Base-by-base conservation (phyloP, 108 stramenopile species). In the Fragilariopsis cylindrus region DNA sequence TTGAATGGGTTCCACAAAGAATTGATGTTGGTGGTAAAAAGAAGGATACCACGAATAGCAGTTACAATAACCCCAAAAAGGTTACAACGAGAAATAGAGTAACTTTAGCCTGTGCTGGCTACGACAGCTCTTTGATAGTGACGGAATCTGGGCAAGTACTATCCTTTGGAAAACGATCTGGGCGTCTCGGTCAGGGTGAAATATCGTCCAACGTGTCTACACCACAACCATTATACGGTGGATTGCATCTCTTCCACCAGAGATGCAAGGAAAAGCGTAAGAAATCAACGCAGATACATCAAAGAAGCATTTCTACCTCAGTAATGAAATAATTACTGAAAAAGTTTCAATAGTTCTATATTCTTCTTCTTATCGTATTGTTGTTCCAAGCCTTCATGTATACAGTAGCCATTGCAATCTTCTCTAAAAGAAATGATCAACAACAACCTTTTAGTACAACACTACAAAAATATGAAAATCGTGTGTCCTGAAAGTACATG, bases 121-220 rank as follows among this genome's bases (percentile, higher is more conserved):
- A 76, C 39, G 91, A 92, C 67, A 68, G 80, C 40, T 81, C 87
- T 9, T 79, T 85, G 12, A 72, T 90, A 30, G 77, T 89, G 49
- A 64, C 65, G 3, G 74, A 78, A 15, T 73, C 77, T 55, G 91
- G 91, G 4, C 74, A 76, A 39, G 88, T 92, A 46, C 58, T 85
- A 3, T 79, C 88, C 3, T 90, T 87, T 75, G 88, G 91, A 13
- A 74, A 76, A 60, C 53, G 63, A 63, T 89, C 88, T 4, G 91
- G 91, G 8, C 71, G 88, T 46, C 67, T 92, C 19, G 91, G 87
- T 8, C 75, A 84, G 55, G 88, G 91, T n/a, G 79, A 86, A 76
- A 70, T 82, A 40, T 64, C 49, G 2, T 58, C 62, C 39, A 69
- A 88, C 74, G 75, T 84, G 9, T 2, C 39, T 7, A 58, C 58